Evolutionary conservation across 2,329 filamentous ascomycete genomes (phyloP).

Genomic region (Teratosphaeria pseudoeucalypti): DNA sequence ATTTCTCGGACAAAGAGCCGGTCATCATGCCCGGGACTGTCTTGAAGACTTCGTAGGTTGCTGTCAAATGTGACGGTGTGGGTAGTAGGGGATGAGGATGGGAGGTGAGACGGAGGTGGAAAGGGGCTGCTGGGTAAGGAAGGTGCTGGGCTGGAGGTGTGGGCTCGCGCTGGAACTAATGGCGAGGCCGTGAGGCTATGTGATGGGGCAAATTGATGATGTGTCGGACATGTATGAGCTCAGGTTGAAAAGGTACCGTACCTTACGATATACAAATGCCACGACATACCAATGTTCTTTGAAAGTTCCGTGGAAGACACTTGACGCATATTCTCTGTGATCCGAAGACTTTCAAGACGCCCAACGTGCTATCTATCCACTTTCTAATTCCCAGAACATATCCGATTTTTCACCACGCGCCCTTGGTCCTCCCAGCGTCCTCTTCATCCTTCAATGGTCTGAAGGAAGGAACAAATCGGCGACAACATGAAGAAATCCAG

Average conservation of each 20-base stretch:
- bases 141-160: not conserved
- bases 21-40: conserved; percentile 22
- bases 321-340: too few relatives aligned
- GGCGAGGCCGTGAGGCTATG: not conserved
- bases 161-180: not conserved
- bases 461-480: too few relatives aligned
- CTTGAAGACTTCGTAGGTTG: conserved; percentile 8
- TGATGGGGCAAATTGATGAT: not conserved
- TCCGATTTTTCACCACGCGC: too few relatives aligned
- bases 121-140: not conserved
- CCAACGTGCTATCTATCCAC: too few relatives aligned
- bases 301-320: too few relatives aligned
- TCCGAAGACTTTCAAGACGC: too few relatives aligned
- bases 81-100: not conserved
- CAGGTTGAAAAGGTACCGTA: not conserved
- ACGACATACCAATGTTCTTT: too few relatives aligned
- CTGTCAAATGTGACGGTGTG: not conserved
- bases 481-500: too few relatives aligned
- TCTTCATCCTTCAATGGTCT: too few relatives aligned
- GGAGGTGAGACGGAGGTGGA: not conserved
- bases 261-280: too few relatives aligned
- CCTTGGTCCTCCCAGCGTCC: too few relatives aligned
- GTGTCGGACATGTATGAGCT: not conserved
- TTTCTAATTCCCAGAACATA: too few relatives aligned
- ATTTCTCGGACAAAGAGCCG: conserved; percentile 28